Percentiles rank a stretch among this genome's conserved stretches.
Conservation (phyloP, 2,329 filamentous ascomycete species). For the Ceratocystis cacaofunesta region DNA sequence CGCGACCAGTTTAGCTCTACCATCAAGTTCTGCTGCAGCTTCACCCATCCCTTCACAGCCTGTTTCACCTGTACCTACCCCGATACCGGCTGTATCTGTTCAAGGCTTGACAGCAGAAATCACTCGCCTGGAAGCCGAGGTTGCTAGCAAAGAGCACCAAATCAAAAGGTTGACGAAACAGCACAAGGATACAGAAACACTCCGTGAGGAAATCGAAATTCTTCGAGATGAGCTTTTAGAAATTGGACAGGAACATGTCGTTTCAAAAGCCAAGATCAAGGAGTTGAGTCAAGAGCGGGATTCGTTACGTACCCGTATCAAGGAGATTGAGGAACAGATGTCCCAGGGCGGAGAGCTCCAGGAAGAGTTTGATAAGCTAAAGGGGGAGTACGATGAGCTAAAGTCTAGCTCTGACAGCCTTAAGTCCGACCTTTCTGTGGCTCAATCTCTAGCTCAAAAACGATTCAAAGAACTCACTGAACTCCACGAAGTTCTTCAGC, state of each 20-base stretch:
- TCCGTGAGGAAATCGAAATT: conserved; percentile 74
- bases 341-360: conserved; percentile 16
- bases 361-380: conserved; percentile 17
- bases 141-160: conserved; percentile 52
- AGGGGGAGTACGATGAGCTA: conserved; percentile 48
- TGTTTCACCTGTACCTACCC: background rate
- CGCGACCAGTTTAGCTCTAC: conserved; percentile 29
- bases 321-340: conserved; percentile 57
- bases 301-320: conserved; percentile 32
- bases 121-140: conserved; percentile 34
- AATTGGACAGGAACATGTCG: conserved; percentile 71
- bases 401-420: conserved; percentile 54
- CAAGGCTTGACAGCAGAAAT: conserved; percentile 35
- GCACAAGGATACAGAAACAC: conserved; percentile 59
- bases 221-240: conserved; percentile 65
- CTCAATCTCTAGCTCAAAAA: conserved; percentile 71
- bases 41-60: conserved; percentile 7
- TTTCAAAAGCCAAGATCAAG: conserved; percentile 64
- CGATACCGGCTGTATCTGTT: conserved; percentile 19
- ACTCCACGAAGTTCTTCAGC: conserved; percentile 63
- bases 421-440: conserved; percentile 70
- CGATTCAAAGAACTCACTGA: conserved; percentile 81
- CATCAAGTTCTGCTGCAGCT: conserved; percentile 16
- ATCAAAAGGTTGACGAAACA: conserved; percentile 58
- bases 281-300: conserved; percentile 41